Conservation (phyloP, 2,329 filamentous ascomycete genomes). For the Remersonia thermophila region DNA sequence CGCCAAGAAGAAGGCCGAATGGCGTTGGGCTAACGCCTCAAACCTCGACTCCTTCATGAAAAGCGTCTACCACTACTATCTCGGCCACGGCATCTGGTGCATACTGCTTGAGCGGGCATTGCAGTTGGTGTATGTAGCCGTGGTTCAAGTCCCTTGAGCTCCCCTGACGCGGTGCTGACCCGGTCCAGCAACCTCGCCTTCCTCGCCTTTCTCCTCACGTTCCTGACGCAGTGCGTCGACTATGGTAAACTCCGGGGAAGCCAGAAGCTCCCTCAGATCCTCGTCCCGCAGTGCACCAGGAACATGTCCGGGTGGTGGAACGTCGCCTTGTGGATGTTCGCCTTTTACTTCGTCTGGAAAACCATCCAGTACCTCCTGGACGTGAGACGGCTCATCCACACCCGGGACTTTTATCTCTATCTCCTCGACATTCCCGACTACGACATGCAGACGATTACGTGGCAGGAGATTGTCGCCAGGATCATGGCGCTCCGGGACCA, state of each 20-base stretch:
- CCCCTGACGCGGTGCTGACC: slow-evolving; percentile 5
- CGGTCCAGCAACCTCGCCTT: slow-evolving; percentile 60
- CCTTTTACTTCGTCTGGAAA: slow-evolving; percentile 76
- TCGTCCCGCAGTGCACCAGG: slow-evolving; percentile 62
- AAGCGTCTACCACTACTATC: slow-evolving; percentile 76
- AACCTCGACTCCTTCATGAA: slow-evolving; percentile 81
- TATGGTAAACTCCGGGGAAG: slow-evolving; percentile 63
- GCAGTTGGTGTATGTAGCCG: slow-evolving; percentile 52
- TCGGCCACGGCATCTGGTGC: slow-evolving; percentile 72
- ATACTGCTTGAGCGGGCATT: slow-evolving; percentile 62
- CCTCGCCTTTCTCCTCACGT: slow-evolving; percentile 69
- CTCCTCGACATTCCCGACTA: slow-evolving; percentile 68
- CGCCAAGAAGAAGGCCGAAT: slow-evolving; percentile 66
- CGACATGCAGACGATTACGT: slow-evolving; percentile 89
- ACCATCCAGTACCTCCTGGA: slow-evolving; percentile 63
- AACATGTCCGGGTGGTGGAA: slow-evolving; percentile 67
- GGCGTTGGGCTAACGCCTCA: slow-evolving; percentile 84
- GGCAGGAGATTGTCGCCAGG: slow-evolving; percentile 79
- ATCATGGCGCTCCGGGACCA: slow-evolving; percentile 75
- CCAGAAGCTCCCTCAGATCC: slow-evolving; percentile 37
- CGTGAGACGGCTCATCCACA: slow-evolving; percentile 57
- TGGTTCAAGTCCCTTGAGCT: neutral
- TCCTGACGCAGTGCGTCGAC: slow-evolving; percentile 76
- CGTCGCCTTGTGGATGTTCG: slow-evolving; percentile 69
- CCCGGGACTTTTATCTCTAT: slow-evolving; percentile 77